Conservation (phyloP, 1,284 basidiomycete species). For the Tilletiopsis washingtonensis region DNA sequence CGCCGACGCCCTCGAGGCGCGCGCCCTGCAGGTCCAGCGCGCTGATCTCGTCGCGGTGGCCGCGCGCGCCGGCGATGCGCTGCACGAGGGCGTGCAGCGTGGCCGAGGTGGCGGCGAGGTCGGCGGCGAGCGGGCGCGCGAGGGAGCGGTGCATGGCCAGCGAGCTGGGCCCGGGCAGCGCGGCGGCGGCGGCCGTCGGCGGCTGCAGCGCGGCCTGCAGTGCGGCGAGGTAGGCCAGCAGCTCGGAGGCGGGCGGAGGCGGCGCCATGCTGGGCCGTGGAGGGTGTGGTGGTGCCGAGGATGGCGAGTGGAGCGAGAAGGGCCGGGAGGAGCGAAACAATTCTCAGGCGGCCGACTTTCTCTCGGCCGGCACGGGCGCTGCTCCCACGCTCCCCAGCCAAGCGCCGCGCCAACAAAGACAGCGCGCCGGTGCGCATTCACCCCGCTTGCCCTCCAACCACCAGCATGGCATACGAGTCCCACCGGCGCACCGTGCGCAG, state of each 20-base stretch:
- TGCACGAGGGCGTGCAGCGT: constrained; percentile 50
- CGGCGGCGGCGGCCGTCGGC: constrained; percentile 31
- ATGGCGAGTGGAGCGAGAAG: too few species aligned
- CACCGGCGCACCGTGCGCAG: not conserved
- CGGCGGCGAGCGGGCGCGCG: constrained; percentile 61
- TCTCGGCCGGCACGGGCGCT: too few species aligned
- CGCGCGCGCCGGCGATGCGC: constrained; percentile 41
- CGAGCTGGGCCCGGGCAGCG: constrained; percentile 54
- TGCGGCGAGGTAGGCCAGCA: constrained; percentile 23
- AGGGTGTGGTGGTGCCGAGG: too few species aligned
- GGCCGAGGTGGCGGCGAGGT: constrained; percentile 60
- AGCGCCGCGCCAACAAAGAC: too few species aligned
- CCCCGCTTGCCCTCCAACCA: too few species aligned
- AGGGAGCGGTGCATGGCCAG: constrained; percentile 76
- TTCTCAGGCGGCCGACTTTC: too few species aligned
- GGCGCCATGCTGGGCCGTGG: too few species aligned
- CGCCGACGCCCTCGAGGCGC: constrained; percentile 64
- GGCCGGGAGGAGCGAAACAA: too few species aligned
- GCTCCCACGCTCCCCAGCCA: too few species aligned
- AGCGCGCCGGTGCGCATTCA: too few species aligned
- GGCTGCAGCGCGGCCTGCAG: constrained; percentile 30
- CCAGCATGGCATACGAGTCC: not conserved
- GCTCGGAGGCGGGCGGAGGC: too few species aligned
- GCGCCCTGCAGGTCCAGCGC: constrained; percentile 45
- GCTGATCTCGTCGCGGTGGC: constrained; percentile 5